phyloP scores from a whole-genome alignment of 2,329 filamentous ascomycete species.

The Calonectria pseudoreteaudii region DNA sequence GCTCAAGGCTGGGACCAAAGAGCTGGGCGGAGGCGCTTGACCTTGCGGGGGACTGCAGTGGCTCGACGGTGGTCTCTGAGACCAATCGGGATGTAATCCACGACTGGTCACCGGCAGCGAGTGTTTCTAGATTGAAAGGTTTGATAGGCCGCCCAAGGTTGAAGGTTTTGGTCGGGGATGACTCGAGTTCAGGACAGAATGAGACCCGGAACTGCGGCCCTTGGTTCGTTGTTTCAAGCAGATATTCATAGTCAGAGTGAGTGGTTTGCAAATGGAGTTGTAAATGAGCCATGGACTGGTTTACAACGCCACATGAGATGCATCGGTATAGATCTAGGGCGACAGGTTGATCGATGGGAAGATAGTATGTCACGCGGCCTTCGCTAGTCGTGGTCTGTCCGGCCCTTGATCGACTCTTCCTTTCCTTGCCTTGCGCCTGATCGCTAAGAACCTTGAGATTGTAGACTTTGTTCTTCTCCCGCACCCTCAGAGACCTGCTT shows the following conservation, averaged over 20 bases:
- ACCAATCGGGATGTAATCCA: conserved; percentile 59
- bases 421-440: conserved; percentile 65
- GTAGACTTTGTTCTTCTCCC: conserved; percentile 64
- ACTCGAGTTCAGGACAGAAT: conserved; percentile 42
- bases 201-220: conserved; percentile 55
- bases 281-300: conserved; percentile 61
- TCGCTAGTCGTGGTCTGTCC: conserved; percentile 46
- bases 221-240: conserved; percentile 50
- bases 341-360: conserved; percentile 58
- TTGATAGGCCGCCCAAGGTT: conserved; percentile 57
- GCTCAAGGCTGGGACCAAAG: conserved; percentile 31
- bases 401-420: conserved; percentile 52
- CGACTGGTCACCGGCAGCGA: conserved; percentile 58
- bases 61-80: conserved; percentile 44
- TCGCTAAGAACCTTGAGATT: conserved; percentile 71
- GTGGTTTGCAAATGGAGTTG: conserved; percentile 59
- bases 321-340: conserved; percentile 63
- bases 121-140: conserved; percentile 59
- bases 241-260: conserved; percentile 61
- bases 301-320: conserved; percentile 61
- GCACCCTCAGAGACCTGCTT: conserved; percentile 61
- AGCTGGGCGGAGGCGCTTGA: conserved; percentile 34
- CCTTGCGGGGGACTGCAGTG: conserved; percentile 40
- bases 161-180: conserved; percentile 51
- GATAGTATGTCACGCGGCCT: conserved; percentile 59